Evolutionary conservation across 345 rosid genomes (phyloP).

Genomic region (Anastatica hierochuntica): DNA sequence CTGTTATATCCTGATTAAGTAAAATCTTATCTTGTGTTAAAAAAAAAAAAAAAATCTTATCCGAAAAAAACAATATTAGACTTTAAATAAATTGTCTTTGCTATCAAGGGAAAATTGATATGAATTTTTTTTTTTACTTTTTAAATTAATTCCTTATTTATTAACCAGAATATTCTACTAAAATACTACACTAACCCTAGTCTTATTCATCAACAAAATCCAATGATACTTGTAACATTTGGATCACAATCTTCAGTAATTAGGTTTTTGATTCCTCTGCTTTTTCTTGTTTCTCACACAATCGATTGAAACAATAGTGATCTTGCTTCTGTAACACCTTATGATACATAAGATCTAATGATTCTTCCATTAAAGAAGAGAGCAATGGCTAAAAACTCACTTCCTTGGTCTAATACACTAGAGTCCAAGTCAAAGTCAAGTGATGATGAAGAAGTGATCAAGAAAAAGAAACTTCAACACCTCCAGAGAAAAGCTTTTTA

Average conservation of each 20-base stretch:
- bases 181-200: too few species aligned
- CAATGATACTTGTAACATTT: neutral
- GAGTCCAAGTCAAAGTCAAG: neutral
- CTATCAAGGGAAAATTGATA: too few species aligned
- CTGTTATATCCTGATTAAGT: too few species aligned
- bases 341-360: neutral
- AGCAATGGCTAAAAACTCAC: slow-evolving; percentile 1
- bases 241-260: neutral
- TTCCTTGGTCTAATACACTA: neutral
- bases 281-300: neutral
- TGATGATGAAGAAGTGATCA: neutral
- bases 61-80: too few species aligned
- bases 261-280: slow-evolving; percentile 10
- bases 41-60: too few species aligned
- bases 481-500: slow-evolving; percentile 1
- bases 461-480: neutral
- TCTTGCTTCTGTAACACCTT: neutral
- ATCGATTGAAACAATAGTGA: neutral
- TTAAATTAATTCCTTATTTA: too few species aligned
- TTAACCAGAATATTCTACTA: too few species aligned
- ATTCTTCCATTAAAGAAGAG: neutral
- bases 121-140: too few species aligned
- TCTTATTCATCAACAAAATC: too few species aligned
- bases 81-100: too few species aligned
- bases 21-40: too few species aligned